Conservation (phyloP, 2,329 filamentous ascomycete genomes). For the Exutisphaerella laricina region DNA sequence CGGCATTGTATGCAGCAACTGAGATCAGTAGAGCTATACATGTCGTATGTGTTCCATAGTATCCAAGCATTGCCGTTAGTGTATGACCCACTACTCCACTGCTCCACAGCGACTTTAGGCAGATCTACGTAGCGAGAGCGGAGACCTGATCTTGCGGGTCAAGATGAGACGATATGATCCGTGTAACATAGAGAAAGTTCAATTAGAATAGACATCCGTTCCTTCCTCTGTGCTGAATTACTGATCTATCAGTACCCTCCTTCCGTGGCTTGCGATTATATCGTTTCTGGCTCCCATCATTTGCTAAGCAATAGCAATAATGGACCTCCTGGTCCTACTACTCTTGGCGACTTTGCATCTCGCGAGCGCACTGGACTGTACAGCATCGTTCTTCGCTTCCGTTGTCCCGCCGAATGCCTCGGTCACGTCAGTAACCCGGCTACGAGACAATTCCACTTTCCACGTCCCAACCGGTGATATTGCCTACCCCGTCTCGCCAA, state of each 20-base stretch:
- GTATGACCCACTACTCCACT: background rate
- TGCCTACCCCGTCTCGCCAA: slow-evolving; percentile 38
- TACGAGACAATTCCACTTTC: slow-evolving; percentile 37
- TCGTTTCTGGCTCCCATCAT: too few species aligned
- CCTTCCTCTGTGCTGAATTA: too few species aligned
- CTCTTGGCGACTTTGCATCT: slow-evolving; percentile 6
- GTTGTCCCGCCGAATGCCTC: slow-evolving; percentile 33
- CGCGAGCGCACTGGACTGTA: slow-evolving; percentile 28
- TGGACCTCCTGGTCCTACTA: too few species aligned
- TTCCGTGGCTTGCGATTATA: too few species aligned
- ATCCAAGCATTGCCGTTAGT: background rate
- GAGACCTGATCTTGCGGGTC: background rate
- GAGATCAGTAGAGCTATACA: too few species aligned
- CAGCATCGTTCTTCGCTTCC: slow-evolving; percentile 31
- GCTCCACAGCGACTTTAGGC: background rate
- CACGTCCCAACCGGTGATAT: slow-evolving; percentile 35
- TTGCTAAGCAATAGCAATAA: too few species aligned
- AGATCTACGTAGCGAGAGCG: background rate
- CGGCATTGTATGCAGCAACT: background rate
- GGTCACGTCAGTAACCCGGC: slow-evolving; percentile 33
- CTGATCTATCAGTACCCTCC: too few species aligned
- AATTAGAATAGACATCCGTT: background rate
- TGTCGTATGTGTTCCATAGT: background rate
- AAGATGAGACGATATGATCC: background rate
- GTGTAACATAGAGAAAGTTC: background rate